These are phyloP conservation scores for Mariannaea elegans DNA, from an alignment of 2,329 filamentous ascomycete genomes.

Conservation along the genomic window DNA sequence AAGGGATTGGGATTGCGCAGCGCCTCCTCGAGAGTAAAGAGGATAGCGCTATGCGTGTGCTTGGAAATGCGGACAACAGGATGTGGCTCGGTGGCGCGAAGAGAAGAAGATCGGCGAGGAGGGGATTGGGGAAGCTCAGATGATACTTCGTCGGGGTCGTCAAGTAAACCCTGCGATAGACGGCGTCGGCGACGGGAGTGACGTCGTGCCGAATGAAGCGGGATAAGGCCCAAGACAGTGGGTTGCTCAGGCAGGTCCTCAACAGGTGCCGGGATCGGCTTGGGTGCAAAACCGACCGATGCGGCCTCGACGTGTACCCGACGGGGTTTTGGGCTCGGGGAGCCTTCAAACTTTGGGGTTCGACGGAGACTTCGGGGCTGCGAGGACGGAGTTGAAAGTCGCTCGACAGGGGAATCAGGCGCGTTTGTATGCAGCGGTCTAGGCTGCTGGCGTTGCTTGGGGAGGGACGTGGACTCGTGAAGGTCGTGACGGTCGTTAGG, in stretches of 20 bases:
- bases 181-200: conserved; percentile 42
- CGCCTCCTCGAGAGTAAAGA: conserved; percentile 91
- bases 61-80: conserved; percentile 75
- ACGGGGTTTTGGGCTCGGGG: conserved; percentile 53
- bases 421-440: conserved; percentile 39
- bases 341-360: conserved; percentile 60
- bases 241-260: conserved; percentile 36
- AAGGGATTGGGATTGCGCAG: conserved; percentile 84
- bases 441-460: conserved; percentile 56
- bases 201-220: conserved; percentile 54
- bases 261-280: conserved; percentile 39
- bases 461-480: conserved; percentile 56
- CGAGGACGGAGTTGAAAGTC: conserved; percentile 58
- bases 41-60: conserved; percentile 87
- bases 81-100: conserved; percentile 51
- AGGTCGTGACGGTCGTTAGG: conserved; percentile 65
- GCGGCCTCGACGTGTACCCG: conserved; percentile 57
- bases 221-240: conserved; percentile 39
- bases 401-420: conserved; percentile 48
- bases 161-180: conserved; percentile 60
- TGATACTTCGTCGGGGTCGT: conserved; percentile 54
- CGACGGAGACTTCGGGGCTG: conserved; percentile 58
- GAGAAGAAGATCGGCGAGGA: conserved; percentile 40
- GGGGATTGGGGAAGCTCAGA: conserved; percentile 42
- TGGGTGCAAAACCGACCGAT: conserved; percentile 58